These are phyloP conservation scores for Chlorophyllum brunneum DNA, from an alignment of 768 basidiomycete species.

Conservation along the genomic window DNA sequence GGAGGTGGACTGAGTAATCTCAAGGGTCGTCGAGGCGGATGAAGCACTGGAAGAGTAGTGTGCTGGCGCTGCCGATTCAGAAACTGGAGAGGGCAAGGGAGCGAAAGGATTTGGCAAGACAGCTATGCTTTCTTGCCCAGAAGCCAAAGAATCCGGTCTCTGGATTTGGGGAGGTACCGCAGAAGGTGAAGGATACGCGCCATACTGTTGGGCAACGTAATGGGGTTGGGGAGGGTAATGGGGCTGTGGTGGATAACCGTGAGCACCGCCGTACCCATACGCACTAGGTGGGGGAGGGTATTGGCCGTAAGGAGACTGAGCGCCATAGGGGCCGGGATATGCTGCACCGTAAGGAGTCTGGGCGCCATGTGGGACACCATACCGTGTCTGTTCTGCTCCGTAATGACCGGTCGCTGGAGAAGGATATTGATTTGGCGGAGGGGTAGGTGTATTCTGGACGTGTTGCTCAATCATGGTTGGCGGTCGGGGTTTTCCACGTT, in stretches of 20 bases:
- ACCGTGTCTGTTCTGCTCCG: not conserved
- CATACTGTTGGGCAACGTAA: not conserved
- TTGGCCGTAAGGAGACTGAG: constrained; percentile 5
- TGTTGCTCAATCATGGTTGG: constrained; percentile 15
- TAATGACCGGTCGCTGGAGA: not conserved
- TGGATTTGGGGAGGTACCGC: not conserved
- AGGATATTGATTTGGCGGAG: not conserved
- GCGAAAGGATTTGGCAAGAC: constrained; percentile 5
- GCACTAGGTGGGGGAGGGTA: not conserved
- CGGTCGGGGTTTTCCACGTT: constrained; percentile 10
- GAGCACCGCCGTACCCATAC: not conserved
- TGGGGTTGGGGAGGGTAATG: constrained; percentile 5
- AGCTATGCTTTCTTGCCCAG: not conserved
- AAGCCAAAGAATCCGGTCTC: not conserved
- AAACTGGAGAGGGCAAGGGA: not conserved
- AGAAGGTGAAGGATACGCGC: not conserved
- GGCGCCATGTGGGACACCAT: not conserved
- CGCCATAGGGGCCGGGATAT: not conserved
- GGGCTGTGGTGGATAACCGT: constrained; percentile 8
- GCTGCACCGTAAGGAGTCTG: not conserved
- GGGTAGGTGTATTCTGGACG: constrained; percentile 6
- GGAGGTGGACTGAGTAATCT: not conserved
- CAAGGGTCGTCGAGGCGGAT: not conserved
- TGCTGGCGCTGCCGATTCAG: not conserved
- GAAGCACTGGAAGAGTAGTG: not conserved